These are phyloP conservation scores for Paratrypanosoma confusum DNA, from an alignment of 208 protist species.

Conservation along the genomic window DNA sequence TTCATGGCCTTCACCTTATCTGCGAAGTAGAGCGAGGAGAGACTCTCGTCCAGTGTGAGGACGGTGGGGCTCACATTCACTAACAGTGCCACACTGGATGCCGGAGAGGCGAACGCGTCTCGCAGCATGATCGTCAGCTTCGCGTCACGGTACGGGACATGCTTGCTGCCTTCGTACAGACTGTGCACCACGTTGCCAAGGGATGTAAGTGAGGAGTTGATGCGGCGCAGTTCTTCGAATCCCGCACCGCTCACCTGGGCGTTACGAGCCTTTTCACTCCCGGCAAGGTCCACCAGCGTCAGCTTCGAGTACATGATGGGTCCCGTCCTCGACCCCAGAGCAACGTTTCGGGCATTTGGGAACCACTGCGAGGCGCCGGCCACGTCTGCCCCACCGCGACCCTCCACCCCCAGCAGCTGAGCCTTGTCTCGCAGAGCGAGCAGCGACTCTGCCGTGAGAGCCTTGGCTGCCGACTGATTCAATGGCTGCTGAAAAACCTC, in stretches of 20 bases:
- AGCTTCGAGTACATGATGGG: constrained; percentile 68
- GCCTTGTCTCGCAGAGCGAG: constrained; percentile 38
- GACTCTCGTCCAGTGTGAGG: constrained; percentile 74
- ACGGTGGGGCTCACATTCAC: constrained; percentile 72
- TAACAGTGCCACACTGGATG: constrained; percentile 75
- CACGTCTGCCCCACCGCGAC: constrained; percentile 4
- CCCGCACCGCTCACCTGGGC: constrained; percentile 51
- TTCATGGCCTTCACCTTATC: constrained; percentile 87
- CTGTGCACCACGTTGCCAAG: constrained; percentile 88
- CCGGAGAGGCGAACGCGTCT: constrained; percentile 69
- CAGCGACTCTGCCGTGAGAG: constrained; percentile 25
- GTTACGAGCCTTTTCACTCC: constrained; percentile 74
- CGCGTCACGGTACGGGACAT: constrained; percentile 81
- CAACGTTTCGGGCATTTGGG: constrained; percentile 5
- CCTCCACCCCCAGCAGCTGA: constrained; percentile 10
- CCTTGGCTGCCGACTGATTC: constrained; percentile 26
- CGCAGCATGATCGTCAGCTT: constrained; percentile 85
- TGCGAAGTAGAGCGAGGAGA: constrained; percentile 83
- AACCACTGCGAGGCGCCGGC: constrained; percentile 15
- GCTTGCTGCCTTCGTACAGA: constrained; percentile 60
- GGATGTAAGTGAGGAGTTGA: constrained; percentile 89
- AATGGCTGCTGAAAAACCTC: constrained; percentile 64
- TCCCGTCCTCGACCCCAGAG: constrained; percentile 9
- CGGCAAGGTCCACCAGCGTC: constrained; percentile 88
- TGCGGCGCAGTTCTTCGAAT: constrained; percentile 75